A percentile compares a stretch with the other conserved stretches of the same genome.
These are phyloP conservation scores for Xylaria sp. DNA, from an alignment of 2,329 filamentous ascomycete species.

Conservation along the genomic window DNA sequence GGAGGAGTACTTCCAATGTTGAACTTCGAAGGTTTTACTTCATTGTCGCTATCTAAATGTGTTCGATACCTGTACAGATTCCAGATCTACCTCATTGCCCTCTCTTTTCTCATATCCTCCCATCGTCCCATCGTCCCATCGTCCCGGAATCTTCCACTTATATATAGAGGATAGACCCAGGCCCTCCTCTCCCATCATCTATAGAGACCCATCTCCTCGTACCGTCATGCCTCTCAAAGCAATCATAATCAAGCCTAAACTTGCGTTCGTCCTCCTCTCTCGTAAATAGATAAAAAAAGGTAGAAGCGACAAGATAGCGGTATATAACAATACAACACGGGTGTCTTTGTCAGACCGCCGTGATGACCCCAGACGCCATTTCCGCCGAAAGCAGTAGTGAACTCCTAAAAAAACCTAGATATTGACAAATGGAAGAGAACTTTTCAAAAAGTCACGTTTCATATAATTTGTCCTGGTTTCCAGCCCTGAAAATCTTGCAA, in stretches of 20 bases:
- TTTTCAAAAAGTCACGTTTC: neutral
- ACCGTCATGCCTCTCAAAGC: too few relatives aligned
- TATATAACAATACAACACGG: slow-evolving; percentile 17
- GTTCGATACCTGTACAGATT: too few relatives aligned
- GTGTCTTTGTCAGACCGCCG: slow-evolving; percentile 17
- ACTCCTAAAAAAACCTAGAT: neutral
- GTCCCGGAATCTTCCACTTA: too few relatives aligned
- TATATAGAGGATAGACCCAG: too few relatives aligned
- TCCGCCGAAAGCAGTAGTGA: neutral
- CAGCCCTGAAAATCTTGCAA: too few relatives aligned
- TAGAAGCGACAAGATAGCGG: slow-evolving; percentile 1
- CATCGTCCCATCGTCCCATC: too few relatives aligned
- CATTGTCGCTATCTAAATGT: neutral
- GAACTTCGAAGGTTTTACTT: neutral
- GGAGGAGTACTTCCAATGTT: too few relatives aligned
- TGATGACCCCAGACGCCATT: slow-evolving; percentile 8
- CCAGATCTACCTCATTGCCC: neutral
- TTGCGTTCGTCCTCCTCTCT: slow-evolving; percentile 25
- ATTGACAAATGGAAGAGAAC: neutral
- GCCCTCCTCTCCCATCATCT: too few relatives aligned
- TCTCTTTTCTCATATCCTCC: neutral
- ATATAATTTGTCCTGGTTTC: neutral
- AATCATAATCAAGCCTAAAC: slow-evolving; percentile 4
- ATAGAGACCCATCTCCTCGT: too few relatives aligned
- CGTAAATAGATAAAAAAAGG: slow-evolving; percentile 1